Evolutionary conservation across 345 rosid genomes (phyloP), one percentile per base, ranked within the genome.

Genomic region (Camelina hispida): DNA sequence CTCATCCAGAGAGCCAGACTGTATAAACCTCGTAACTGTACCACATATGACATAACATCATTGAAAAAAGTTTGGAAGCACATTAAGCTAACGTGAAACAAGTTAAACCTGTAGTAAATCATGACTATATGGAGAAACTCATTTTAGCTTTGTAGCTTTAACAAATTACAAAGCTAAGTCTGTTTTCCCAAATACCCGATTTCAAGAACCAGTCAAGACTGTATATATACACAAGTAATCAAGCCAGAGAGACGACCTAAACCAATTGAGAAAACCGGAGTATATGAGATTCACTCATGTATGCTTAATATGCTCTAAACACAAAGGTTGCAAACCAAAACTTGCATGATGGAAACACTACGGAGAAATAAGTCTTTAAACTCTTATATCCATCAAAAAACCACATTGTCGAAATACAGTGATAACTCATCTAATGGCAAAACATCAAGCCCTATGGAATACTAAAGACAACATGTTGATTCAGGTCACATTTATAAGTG

Each of bases 341-440:
- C 14, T 15, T 23, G n/a, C 30, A 56, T 28, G 56, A 9, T 43
- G 34, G 22, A 44, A 57, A 6, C 47, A 16, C 38, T 35, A 48
- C 1, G 13, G 48, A 60, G 47, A 48, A 35, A 53, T 14, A 1
- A 22, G 34, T 53, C 60, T 25, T 44, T 23, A 22, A 71, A 72
- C 53, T 62, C 53, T 23, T 72, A 28, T 38, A 52, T 52, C 43
- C 16, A 40, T 62, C 11, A 28, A n/a, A n/a, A 40, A 72, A 52
- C 52, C 22, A 72, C 16, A 52, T 52, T 40, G 54, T 72, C 44
- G 42, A 62, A 52, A 52, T 52, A 72, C 76, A 72, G 25, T 55
- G 60, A 14, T 55, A 2, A 55, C 18, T 55, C 18, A 55, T 55
- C 38, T 40, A 72, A 2, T 52, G 8, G 6, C 32, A 5, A 65